Percentiles rank a stretch among this genome's conserved stretches.
Evolutionary conservation across 2,329 filamentous ascomycete species (phyloP).

Genomic region (Penicillium sp.): DNA sequence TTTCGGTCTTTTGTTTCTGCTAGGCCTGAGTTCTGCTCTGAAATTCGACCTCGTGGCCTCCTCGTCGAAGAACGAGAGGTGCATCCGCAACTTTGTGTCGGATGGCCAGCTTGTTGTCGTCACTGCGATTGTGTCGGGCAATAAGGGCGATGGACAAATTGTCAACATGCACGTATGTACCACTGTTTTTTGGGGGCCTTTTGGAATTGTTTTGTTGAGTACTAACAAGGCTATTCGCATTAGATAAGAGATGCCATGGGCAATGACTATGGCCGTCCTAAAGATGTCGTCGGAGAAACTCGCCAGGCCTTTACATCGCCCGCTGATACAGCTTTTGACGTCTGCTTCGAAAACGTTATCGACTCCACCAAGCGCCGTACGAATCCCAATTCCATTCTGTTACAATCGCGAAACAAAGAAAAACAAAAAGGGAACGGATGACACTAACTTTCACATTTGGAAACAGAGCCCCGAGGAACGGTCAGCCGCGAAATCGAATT

Average conservation of each 20-base stretch:
- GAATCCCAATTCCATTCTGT: slow-evolving; percentile 30
- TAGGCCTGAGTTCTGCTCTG: slow-evolving; percentile 57
- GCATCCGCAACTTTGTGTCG: slow-evolving; percentile 92
- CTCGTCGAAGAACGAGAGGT: slow-evolving; percentile 67
- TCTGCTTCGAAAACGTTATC: slow-evolving; percentile 89
- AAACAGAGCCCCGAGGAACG: slow-evolving; percentile 32
- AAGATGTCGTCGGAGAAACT: slow-evolving; percentile 86
- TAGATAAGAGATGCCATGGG: slow-evolving; percentile 93
- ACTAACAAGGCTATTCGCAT: neutral
- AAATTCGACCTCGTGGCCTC: slow-evolving; percentile 88
- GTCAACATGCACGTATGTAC: slow-evolving; percentile 85
- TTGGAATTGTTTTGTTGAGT: neutral
- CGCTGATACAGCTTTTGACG: slow-evolving; percentile 87
- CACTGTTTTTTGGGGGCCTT: neutral
- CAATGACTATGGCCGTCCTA: slow-evolving; percentile 91
- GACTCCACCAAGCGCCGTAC: slow-evolving; percentile 55
- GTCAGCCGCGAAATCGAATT: slow-evolving; percentile 75
- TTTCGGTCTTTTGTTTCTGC: slow-evolving; percentile 30
- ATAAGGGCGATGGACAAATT: slow-evolving; percentile 83
- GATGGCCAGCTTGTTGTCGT: slow-evolving; percentile 93
- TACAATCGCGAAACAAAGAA: neutral
- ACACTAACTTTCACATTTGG: neutral
- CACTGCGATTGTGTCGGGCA: slow-evolving; percentile 81
- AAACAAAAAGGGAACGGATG: slow-evolving; percentile 22
- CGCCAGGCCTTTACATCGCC: slow-evolving; percentile 92